Conservation (phyloP, 176 grass and related monocot species). For the Saccharum officinarum region DNA sequence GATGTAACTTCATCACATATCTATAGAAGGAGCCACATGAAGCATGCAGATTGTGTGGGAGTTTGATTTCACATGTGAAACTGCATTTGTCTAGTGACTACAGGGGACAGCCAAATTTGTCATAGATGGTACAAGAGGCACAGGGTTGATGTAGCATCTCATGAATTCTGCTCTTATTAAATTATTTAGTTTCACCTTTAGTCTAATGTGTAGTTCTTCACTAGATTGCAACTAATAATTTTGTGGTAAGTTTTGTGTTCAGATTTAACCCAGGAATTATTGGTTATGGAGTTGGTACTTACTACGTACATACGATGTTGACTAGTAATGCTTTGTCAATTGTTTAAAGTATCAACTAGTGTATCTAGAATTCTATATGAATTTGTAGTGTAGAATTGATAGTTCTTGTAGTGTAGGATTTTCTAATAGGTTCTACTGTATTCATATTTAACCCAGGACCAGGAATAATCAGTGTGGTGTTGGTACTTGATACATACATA, state of each 20-base stretch:
- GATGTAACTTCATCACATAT: neutral
- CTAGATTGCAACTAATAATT: neutral
- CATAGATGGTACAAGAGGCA: neutral
- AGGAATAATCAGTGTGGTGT: neutral
- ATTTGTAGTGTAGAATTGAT: neutral
- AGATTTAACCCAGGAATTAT: neutral
- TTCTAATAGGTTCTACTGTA: neutral
- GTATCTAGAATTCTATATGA: neutral
- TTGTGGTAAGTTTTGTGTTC: neutral
- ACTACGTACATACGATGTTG: neutral
- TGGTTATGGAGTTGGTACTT: neutral
- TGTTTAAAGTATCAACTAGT: neutral
- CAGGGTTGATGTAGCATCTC: neutral
- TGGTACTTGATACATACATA: neutral
- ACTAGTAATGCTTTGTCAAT: neutral
- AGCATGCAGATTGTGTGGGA: neutral
- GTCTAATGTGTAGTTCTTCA: neutral
- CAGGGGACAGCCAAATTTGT: neutral
- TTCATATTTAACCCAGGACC: neutral
- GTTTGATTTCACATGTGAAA: constrained; percentile 18
- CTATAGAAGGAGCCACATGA: neutral
- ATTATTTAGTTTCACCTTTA: neutral
- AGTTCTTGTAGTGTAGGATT: neutral
- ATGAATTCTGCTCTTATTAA: neutral
- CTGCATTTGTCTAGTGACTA: neutral